Conservation (phyloP, 352 stramenopile genomes). For the Halophytophthora polymorphica region DNA sequence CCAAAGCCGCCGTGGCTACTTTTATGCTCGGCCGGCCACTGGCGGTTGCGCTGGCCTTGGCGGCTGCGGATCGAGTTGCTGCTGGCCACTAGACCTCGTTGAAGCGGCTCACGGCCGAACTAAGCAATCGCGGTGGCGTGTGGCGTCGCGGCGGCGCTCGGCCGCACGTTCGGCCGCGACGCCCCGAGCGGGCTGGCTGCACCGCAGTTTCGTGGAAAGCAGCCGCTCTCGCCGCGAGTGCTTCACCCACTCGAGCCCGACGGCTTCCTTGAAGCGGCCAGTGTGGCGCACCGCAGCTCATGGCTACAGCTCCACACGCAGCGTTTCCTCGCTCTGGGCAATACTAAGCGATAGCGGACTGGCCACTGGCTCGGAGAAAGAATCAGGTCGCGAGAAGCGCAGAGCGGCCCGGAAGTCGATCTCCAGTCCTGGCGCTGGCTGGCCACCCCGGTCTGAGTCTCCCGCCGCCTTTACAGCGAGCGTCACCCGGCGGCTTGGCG, state of each 20-base stretch:
- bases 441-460: too few relatives aligned
- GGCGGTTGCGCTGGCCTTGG: neutral
- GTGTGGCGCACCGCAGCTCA: neutral
- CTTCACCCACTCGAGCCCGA: neutral
- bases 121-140: conserved; percentile 23
- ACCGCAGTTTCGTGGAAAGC: conserved; percentile 23
- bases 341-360: too few relatives aligned
- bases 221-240: conserved; percentile 17
- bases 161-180: conserved; percentile 11
- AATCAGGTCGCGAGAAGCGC: too few relatives aligned
- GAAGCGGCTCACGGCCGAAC: conserved; percentile 10
- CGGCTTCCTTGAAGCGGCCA: conserved; percentile 18
- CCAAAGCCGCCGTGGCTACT: too few relatives aligned
- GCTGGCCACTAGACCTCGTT: neutral
- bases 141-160: conserved; percentile 2
- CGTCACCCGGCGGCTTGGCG: too few relatives aligned
- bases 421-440: too few relatives aligned
- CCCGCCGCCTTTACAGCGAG: too few relatives aligned
- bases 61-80: neutral
- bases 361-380: too few relatives aligned
- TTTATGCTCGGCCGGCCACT: too few relatives aligned
- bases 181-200: conserved; percentile 13
- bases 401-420: too few relatives aligned
- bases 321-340: neutral
- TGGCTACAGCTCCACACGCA: neutral